Conservation (phyloP, 805 yeast genomes). For the Lachancea quebecensis region DNA sequence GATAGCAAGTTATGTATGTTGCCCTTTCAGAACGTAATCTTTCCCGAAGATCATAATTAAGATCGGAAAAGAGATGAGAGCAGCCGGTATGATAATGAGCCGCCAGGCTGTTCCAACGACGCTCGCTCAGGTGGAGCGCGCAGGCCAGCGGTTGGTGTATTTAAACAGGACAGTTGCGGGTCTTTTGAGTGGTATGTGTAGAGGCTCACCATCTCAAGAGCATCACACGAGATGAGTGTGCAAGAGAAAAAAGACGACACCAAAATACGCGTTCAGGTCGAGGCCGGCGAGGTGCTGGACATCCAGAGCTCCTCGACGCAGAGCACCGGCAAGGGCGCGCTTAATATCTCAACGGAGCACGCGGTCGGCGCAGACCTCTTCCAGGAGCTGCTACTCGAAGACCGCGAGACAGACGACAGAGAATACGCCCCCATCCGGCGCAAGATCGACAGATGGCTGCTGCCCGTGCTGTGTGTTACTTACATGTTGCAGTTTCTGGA, state of each 20-base stretch:
- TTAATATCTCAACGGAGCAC: constrained; percentile 2
- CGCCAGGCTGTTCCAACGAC: too few relatives aligned
- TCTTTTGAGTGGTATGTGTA: too few relatives aligned
- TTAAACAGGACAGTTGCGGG: too few relatives aligned
- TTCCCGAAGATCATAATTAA: too few relatives aligned
- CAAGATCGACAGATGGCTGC: constrained; percentile 18
- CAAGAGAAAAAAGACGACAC: neutral
- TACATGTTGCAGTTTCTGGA: constrained; percentile 19
- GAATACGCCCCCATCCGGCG: constrained; percentile 18
- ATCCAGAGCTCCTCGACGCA: neutral
- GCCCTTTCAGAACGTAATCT: too few relatives aligned
- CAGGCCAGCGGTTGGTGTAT: too few relatives aligned
- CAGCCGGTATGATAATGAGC: too few relatives aligned
- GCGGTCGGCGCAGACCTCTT: constrained; percentile 16
- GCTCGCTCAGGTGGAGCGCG: too few relatives aligned
- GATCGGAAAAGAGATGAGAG: too few relatives aligned
- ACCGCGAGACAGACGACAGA: constrained; percentile 10
- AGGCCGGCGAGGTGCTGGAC: constrained; percentile 1
- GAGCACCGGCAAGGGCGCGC: neutral
- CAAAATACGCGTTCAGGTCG: neutral
- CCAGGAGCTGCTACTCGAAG: constrained; percentile 12
- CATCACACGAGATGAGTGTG: neutral
- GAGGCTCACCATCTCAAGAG: too few relatives aligned
- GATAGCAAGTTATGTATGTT: too few relatives aligned
- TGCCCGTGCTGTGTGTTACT: constrained; percentile 18